A percentile compares a stretch with the other conserved stretches of the same genome.
These are phyloP conservation scores for Boletellus ananas DNA, from an alignment of 768 basidiomycete genomes.

Conservation along the genomic window DNA sequence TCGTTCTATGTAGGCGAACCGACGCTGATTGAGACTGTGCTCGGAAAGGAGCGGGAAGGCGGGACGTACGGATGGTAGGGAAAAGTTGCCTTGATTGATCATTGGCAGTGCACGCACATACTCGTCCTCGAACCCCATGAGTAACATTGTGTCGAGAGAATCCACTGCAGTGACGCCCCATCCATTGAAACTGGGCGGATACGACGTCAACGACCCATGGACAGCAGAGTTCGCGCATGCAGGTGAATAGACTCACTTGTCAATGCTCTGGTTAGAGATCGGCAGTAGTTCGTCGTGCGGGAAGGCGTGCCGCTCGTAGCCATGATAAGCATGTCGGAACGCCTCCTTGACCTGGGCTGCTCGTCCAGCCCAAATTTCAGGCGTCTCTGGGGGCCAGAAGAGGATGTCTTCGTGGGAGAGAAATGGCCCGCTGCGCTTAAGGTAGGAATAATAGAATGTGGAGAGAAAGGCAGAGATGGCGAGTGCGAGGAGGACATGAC, in stretches of 20 bases:
- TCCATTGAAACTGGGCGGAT: conserved; percentile 59
- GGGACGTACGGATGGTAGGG: conserved; percentile 37
- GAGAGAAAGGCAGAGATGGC: conserved; percentile 7
- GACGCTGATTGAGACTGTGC: neutral
- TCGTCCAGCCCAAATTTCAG: conserved; percentile 45
- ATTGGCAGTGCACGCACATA: conserved; percentile 59
- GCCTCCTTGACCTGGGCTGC: conserved; percentile 57
- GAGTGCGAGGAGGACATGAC: conserved; percentile 18
- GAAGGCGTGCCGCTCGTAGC: conserved; percentile 58
- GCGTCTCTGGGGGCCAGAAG: conserved; percentile 9
- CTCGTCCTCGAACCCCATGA: conserved; percentile 74
- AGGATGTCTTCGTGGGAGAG: neutral
- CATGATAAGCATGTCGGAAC: conserved; percentile 63
- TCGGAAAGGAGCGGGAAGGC: neutral
- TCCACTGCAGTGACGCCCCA: conserved; percentile 80
- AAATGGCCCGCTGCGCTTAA: neutral
- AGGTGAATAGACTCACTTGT: conserved; percentile 44
- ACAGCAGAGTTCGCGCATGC: no score
- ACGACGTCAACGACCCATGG: neutral
- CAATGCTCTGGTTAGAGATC: conserved; percentile 38
- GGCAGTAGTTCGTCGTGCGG: conserved; percentile 65
- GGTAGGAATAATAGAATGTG: conserved; percentile 17
- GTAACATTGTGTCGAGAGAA: conserved; percentile 77
- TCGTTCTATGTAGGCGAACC: conserved; percentile 17
- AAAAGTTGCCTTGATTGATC: conserved; percentile 47